These are phyloP conservation scores for Zymoseptoria tritici DNA, from an alignment of 2,329 filamentous ascomycete genomes.

Conservation along the genomic window DNA sequence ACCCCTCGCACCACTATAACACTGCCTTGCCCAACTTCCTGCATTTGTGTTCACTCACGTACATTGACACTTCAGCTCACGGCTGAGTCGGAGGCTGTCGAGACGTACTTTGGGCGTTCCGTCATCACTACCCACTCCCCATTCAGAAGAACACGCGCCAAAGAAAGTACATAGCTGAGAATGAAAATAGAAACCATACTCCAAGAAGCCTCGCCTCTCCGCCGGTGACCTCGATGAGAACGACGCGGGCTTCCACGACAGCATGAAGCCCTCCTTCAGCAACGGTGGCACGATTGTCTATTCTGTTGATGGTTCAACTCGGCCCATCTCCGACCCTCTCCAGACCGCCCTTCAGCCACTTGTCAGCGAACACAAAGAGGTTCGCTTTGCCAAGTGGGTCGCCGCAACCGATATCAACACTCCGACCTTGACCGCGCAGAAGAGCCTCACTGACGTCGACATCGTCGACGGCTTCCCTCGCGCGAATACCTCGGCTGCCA, in stretches of 20 bases:
- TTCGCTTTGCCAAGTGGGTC: slow-evolving; percentile 58
- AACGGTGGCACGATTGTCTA: slow-evolving; percentile 66
- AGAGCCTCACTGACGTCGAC: slow-evolving; percentile 38
- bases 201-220: slow-evolving; percentile 25
- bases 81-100: slow-evolving; percentile 18
- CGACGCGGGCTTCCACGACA: slow-evolving; percentile 63
- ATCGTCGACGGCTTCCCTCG: slow-evolving; percentile 44
- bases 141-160: slow-evolving; percentile 1
- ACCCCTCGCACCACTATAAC: slow-evolving; percentile 21
- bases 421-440: slow-evolving; percentile 14
- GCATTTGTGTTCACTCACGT: not conserved
- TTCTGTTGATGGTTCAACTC: slow-evolving; percentile 39
- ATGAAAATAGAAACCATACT: slow-evolving; percentile 26
- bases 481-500: slow-evolving; percentile 42
- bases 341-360: slow-evolving; percentile 50
- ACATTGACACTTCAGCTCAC: slow-evolving; percentile 9
- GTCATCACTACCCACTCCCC: slow-evolving; percentile 5
- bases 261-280: slow-evolving; percentile 73
- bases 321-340: slow-evolving; percentile 43
- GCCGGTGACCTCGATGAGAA: slow-evolving; percentile 54
- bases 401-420: slow-evolving; percentile 37
- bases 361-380: slow-evolving; percentile 55
- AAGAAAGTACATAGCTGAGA: slow-evolving; percentile 30
- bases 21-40: not conserved
- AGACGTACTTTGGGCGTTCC: slow-evolving; percentile 15